Percentiles rank a stretch among this genome's conserved stretches.
Evolutionary conservation across 148 eudicot species (phyloP).

Genomic region (Rhododendron griersonianum): DNA sequence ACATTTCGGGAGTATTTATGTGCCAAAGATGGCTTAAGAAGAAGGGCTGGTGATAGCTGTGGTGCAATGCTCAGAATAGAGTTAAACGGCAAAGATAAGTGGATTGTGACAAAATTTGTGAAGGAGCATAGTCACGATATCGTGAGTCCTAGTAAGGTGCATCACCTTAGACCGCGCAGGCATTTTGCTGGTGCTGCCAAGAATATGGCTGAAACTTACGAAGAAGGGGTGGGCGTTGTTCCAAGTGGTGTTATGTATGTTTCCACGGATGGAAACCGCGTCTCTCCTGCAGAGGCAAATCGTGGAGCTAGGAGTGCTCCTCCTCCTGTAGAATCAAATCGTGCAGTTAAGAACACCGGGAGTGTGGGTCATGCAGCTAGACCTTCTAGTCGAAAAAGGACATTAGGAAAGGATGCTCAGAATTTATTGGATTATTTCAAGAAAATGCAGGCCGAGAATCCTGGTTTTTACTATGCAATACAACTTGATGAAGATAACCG

Average conservation of each 20-base stretch:
- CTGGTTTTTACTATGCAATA: slow-evolving; percentile 89
- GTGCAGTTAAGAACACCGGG: slow-evolving; percentile 34
- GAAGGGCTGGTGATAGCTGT: slow-evolving; percentile 44
- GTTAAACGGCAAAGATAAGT: slow-evolving; percentile 40
- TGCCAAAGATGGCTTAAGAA: slow-evolving; percentile 43
- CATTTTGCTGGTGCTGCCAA: slow-evolving; percentile 54
- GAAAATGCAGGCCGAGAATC: slow-evolving; percentile 94
- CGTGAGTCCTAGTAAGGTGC: slow-evolving; percentile 41
- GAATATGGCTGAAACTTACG: slow-evolving; percentile 31
- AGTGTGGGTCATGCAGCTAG: slow-evolving; percentile 33
- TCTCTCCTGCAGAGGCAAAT: slow-evolving; percentile 35
- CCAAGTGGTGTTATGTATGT: slow-evolving; percentile 70
- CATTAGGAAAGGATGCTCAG: slow-evolving; percentile 84
- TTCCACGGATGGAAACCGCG: slow-evolving; percentile 44
- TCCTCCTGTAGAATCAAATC: slow-evolving; percentile 38
- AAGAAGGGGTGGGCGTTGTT: slow-evolving; percentile 39
- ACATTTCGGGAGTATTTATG: slow-evolving; percentile 46
- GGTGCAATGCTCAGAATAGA: slow-evolving; percentile 72
- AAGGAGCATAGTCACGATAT: slow-evolving; percentile 69
- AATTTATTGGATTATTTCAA: slow-evolving; percentile 84
- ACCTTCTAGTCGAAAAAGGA: slow-evolving; percentile 38
- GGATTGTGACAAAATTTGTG: slow-evolving; percentile 68
- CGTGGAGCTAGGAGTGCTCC: slow-evolving; percentile 38
- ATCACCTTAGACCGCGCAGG: slow-evolving; percentile 42
- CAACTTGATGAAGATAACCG: slow-evolving; percentile 83